Conservation (phyloP, 345 rosid genomes). For the Lagerstroemia speciosa region DNA sequence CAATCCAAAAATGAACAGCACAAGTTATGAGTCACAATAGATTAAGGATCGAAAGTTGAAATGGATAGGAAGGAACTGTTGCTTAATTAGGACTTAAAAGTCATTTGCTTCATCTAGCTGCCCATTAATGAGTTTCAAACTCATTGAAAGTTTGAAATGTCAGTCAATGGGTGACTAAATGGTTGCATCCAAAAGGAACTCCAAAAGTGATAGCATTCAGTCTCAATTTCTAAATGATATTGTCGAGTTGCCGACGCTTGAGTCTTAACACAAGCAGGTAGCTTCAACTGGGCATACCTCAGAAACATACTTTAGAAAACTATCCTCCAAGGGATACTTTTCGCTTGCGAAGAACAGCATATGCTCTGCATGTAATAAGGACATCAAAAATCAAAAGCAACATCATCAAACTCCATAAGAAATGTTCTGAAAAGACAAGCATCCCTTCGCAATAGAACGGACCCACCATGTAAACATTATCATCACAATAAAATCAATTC, state of each 20-base stretch:
- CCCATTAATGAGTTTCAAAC: not conserved
- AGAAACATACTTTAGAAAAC: slow-evolving; percentile 61
- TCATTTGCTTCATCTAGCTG: not conserved
- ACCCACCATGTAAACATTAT: not conserved
- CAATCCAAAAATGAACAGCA: not conserved
- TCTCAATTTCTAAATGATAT: not conserved
- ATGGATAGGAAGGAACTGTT: not conserved
- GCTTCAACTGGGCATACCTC: slow-evolving; percentile 32
- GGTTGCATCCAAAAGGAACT: not conserved
- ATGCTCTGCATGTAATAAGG: slow-evolving; percentile 44
- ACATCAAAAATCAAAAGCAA: not conserved
- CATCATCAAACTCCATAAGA: not conserved
- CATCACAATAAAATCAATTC: not conserved
- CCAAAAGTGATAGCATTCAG: not conserved
- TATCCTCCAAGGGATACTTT: slow-evolving; percentile 70
- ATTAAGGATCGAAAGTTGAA: not conserved
- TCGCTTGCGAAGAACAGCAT: slow-evolving; percentile 82
- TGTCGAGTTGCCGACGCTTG: not conserved
- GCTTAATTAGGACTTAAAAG: not conserved
- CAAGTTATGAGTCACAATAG: not conserved
- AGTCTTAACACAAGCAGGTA: not conserved
- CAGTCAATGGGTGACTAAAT: not conserved
- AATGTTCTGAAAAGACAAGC: not conserved
- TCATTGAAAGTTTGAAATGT: not conserved
- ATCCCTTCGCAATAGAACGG: not conserved